Base-by-base conservation (phyloP, 2,329 filamentous ascomycete species). In the Alternaria solani region DNA sequence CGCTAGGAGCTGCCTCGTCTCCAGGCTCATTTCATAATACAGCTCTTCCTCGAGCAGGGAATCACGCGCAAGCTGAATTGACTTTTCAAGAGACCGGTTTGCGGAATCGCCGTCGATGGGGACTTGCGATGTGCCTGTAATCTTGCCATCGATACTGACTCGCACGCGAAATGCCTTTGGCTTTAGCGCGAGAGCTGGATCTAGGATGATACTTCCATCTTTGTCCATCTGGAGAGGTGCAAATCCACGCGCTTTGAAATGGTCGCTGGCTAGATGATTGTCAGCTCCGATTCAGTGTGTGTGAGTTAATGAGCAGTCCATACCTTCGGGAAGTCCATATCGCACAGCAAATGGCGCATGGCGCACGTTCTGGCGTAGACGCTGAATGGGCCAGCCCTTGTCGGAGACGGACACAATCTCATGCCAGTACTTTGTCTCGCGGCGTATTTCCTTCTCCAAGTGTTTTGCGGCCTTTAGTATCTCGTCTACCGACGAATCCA, bases 351-450 rank as follows among this genome's bases (percentile, higher is more conserved):
- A 83, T 0, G 93, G 92, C 41, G 95, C 82, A 49, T 91, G 87
- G 67, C 90, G 94, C 23, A 59, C 65, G 34, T 74, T 72, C 39
- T 65, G 70, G 23, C 73, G 63, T n/a, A 72, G 63, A 20, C 73
- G 71, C 39, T 77, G 75, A 18, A 98, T 82, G 20, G 91, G 89
- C 94, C 95, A 99, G 5, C 94, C 93, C 55, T 89, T 89, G 66
- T 93, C 87, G 65, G 90, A 93, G 44, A 98, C 88, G 9, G 88
- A 87, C 47, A 96, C 81, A 2, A 98, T 86, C 69, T 96, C 90
- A 56, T 91, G 86, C 95, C 95, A 99, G 78, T 96, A 99, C 69
- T 86, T 89, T 2, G 89, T 89, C 81, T 99, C 95, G 30, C 88
- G 87, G 9, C 87, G 85, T 34, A 96, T 90, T 76, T 97, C 94